Percentiles rank a stretch among this genome's conserved stretches.
These are phyloP conservation scores for Verticillium nubilum DNA, from an alignment of 2,329 filamentous ascomycete genomes.

Conservation along the genomic window DNA sequence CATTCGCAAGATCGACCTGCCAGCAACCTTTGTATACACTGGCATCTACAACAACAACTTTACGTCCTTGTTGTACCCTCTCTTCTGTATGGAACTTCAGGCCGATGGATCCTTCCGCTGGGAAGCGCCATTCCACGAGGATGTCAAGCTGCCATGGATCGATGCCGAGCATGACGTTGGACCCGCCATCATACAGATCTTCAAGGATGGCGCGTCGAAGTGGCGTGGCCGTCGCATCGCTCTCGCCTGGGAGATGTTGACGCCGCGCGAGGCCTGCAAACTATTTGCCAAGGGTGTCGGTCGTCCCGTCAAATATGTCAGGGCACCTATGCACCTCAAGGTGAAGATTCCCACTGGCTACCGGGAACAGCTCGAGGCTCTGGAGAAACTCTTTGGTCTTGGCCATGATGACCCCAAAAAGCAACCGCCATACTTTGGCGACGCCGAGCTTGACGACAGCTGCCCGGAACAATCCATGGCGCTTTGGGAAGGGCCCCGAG, in stretches of 20 bases:
- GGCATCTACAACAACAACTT: conserved; percentile 99
- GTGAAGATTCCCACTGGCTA: conserved; percentile 87
- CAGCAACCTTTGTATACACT: conserved; percentile 89
- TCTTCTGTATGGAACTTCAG: conserved; percentile 92
- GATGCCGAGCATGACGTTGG: conserved; percentile 96
- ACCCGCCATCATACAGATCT: conserved; percentile 84
- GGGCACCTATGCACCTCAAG: conserved; percentile 73
- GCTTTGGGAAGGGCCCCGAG: conserved; percentile 87
- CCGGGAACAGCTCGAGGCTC: conserved; percentile 73
- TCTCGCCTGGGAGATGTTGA: conserved; percentile 84
- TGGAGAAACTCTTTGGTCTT: conserved; percentile 54
- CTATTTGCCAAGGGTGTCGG: conserved; percentile 75
- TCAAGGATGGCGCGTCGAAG: conserved; percentile 84
- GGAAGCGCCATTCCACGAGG: conserved; percentile 89
- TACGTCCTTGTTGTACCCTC: conserved; percentile 82
- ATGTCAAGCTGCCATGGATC: conserved; percentile 87
- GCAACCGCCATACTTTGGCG: conserved; percentile 61
- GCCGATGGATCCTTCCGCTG: conserved; percentile 82
- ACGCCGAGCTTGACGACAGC: conserved; percentile 48
- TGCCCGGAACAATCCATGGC: conserved; percentile 72
- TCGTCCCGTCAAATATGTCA: conserved; percentile 71
- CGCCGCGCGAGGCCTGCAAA: conserved; percentile 74
- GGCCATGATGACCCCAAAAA: conserved; percentile 45
- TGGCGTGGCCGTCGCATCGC: conserved; percentile 80
- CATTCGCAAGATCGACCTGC: conserved; percentile 73